Percentiles rank a stretch among this genome's conserved stretches.
Conservation (phyloP, 495 filamentous ascomycete genomes). For the Penicillium mononematosum region DNA sequence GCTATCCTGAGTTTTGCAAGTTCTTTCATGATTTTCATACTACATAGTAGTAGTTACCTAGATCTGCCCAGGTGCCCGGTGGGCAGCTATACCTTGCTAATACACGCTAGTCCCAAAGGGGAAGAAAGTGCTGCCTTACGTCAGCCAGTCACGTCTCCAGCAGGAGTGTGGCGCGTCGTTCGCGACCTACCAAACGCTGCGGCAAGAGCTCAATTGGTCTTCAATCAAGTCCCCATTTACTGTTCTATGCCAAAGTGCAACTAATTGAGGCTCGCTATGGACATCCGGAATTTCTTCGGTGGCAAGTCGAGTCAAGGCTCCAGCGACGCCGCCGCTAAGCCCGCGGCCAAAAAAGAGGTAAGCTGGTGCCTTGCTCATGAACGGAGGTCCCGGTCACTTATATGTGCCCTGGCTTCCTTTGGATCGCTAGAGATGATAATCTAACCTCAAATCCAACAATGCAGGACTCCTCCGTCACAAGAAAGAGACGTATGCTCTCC, state of each 20-base stretch:
- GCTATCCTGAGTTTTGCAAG: no score
- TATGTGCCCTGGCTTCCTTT: background rate
- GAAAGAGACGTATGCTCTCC: conserved; percentile 40
- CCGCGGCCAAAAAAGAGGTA: conserved; percentile 44
- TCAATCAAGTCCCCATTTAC: conserved; percentile 3
- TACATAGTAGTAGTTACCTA: background rate
- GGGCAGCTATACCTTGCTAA: background rate
- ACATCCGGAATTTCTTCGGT: conserved; percentile 81
- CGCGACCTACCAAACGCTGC: conserved; percentile 4
- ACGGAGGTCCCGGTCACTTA: background rate
- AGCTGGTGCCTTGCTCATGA: conserved; percentile 12
- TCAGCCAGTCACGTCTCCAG: conserved; percentile 39
- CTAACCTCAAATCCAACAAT: conserved; percentile 7
- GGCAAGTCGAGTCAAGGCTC: conserved; percentile 46
- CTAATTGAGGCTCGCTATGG: conserved; percentile 50
- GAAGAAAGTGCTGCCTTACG: conserved; percentile 22
- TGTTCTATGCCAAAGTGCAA: background rate
- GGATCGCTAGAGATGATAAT: background rate
- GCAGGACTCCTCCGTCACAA: conserved; percentile 36
- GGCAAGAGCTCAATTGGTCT: conserved; percentile 6
- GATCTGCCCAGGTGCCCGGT: no score
- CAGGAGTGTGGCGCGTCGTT: conserved; percentile 35
- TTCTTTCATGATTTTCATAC: no score
- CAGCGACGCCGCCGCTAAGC: conserved; percentile 28
- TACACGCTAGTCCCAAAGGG: background rate